These are phyloP conservation scores for Globisporangium recalcitrans DNA, from an alignment of 352 stramenopile genomes.

Conservation along the genomic window DNA sequence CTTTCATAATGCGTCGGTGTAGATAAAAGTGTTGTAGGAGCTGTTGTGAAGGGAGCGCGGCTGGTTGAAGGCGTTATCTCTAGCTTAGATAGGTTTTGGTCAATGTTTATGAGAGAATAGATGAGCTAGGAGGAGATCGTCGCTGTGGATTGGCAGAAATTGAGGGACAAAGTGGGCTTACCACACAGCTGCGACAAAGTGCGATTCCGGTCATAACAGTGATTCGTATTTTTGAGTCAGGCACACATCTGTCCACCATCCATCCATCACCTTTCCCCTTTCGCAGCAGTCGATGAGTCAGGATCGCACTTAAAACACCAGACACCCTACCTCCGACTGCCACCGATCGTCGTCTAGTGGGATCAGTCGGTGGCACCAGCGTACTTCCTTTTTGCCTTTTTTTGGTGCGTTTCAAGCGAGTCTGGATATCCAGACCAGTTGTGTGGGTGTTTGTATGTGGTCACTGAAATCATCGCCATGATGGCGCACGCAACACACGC, in stretches of 20 bases:
- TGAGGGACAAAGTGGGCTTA: neutral
- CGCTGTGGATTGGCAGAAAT: constrained; percentile 2
- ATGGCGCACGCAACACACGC: neutral
- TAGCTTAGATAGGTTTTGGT: neutral
- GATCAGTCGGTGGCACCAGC: neutral
- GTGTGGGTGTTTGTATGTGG: constrained; percentile 9
- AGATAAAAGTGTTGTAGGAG: no score
- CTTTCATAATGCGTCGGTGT: neutral
- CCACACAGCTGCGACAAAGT: neutral
- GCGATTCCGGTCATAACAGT: neutral
- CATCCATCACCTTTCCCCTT: neutral
- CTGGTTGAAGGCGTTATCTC: no score
- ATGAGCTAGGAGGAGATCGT: neutral
- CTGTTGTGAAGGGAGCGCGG: no score
- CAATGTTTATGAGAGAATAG: neutral
- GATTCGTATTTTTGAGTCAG: neutral
- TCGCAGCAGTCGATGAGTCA: neutral
- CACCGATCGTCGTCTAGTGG: constrained; percentile 1
- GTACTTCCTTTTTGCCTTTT: neutral
- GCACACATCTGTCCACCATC: neutral
- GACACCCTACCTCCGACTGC: neutral
- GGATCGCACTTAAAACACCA: neutral
- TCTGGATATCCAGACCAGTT: constrained; percentile 3
- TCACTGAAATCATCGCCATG: constrained; percentile 6
- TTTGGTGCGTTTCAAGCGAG: constrained; percentile 1